Evolutionary conservation across 306 rosid species (phyloP), one percentile per base, ranked within the genome.

Genomic region (Lathyrus tuberosus): DNA sequence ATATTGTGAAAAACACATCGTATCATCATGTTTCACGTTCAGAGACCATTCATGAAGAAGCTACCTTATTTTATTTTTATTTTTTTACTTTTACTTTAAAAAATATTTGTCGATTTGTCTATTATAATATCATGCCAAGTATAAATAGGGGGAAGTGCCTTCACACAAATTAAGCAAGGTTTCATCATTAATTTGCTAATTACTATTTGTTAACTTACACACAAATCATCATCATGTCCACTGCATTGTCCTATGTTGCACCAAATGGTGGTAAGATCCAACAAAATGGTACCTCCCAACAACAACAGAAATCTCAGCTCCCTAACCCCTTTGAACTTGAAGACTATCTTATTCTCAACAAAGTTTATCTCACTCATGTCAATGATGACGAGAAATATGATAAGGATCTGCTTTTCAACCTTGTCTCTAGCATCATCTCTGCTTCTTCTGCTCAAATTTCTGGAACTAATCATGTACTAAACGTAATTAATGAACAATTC

Each of bases 311-410:
- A 58, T 18, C 66, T 59, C 35, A 67, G 11, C 74, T 75, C 20
- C 79, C 74, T 8, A 59, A 75, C 37, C 79, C 79, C 9, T 47
- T 75, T 26, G 24, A 22, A 2, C 69, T 75, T 22, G 22, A 16
- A 1, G 62, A 47, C 11, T 4, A 7, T 57, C 17, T 35, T 17
- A 75, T 75, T 69, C 69, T 60, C 4, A 1, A 47, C 74, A 75
- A 58, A 16, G 74, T 68, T 47, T 67, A 67, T 75, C 69, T 58
- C 12, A 67, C 69, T 3, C 79, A 75, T 2, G 46, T 67, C 79
- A 67, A 58, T 24, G 79, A 67, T 16, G 63, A 58, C 6, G 40
- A 12, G 12, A 44, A 46, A 13, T 67, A 11, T 30, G 69, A 75
- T 20, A 60, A 4, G 14, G 43, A 59, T 0, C 13, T 10, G 35